Conservation (phyloP, 202 grass and related monocot genomes). For the Schoenoplectus triqueter region DNA sequence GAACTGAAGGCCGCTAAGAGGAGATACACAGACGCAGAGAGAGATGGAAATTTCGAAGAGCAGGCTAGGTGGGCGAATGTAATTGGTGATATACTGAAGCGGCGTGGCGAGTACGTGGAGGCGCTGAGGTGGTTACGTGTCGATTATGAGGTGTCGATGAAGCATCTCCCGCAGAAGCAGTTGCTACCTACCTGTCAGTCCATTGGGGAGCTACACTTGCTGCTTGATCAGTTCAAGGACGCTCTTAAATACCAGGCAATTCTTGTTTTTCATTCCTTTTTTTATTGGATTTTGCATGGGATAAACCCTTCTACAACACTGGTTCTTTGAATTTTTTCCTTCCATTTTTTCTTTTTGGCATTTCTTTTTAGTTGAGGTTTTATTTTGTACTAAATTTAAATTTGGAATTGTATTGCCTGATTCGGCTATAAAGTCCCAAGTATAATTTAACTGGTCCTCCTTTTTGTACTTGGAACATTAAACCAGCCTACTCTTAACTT, state of each 20-base stretch:
- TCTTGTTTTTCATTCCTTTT: not conserved
- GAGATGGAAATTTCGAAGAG: slow-evolving; percentile 75
- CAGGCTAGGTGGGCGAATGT: slow-evolving; percentile 87
- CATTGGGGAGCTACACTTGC: slow-evolving; percentile 83
- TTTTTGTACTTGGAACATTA: not conserved
- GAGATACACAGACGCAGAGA: slow-evolving; percentile 57
- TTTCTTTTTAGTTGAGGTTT: not conserved
- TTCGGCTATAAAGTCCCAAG: not conserved
- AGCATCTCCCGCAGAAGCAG: slow-evolving; percentile 77
- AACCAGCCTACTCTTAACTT: not conserved
- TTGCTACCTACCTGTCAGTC: slow-evolving; percentile 80
- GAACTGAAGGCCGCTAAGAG: slow-evolving; percentile 73
- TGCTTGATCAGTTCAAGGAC: slow-evolving; percentile 58
- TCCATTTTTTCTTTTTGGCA: no score
- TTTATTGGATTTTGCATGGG: not conserved
- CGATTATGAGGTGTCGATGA: slow-evolving; percentile 76
- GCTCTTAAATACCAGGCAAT: slow-evolving; percentile 79
- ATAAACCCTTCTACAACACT: not conserved
- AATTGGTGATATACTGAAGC: slow-evolving; percentile 87
- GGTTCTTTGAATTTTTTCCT: not conserved
- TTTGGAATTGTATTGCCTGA: not conserved
- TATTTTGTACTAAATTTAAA: not conserved
- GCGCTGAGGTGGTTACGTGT: slow-evolving; percentile 70
- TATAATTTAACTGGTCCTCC: not conserved
- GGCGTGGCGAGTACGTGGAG: slow-evolving; percentile 79